A percentile compares a stretch with the other conserved stretches of the same genome.
These are phyloP conservation scores for Cyphellophora europaea DNA, from an alignment of 2,329 filamentous ascomycete species.

Conservation along the genomic window DNA sequence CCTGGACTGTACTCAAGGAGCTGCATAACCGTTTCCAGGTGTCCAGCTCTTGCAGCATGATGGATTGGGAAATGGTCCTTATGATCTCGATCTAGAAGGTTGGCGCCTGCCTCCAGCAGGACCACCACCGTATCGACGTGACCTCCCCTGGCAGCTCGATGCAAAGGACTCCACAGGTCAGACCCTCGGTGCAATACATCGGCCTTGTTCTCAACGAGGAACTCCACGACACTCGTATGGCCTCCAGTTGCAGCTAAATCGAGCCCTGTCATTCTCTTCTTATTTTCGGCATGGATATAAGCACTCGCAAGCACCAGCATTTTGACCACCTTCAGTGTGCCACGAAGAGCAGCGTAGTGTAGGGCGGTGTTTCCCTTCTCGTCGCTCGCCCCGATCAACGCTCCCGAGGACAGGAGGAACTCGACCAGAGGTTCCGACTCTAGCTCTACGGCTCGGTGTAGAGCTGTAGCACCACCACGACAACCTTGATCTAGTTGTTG, in stretches of 20 bases:
- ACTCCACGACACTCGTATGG: conserved; percentile 10
- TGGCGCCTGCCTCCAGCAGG: conserved; percentile 19
- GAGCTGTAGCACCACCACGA: conserved; percentile 16
- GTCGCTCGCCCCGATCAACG: conserved; percentile 17
- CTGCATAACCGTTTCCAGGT: conserved; percentile 7
- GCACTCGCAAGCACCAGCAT: conserved; percentile 12
- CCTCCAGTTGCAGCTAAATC: conserved; percentile 17
- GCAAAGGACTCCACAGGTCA: conserved; percentile 21
- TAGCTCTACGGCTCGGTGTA: conserved; percentile 20
- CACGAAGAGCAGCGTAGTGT: conserved; percentile 14
- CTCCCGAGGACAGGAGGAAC: conserved; percentile 17
- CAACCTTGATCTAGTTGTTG: conserved; percentile 12
- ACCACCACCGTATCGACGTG: conserved; percentile 21
- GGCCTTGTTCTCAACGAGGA: conserved; percentile 18
- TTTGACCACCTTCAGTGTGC: conserved; percentile 10
- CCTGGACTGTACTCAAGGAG: conserved; percentile 13
- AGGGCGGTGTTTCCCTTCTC: conserved; percentile 12
- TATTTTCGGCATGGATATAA: conserved; percentile 11
- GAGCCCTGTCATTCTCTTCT: conserved; percentile 12
- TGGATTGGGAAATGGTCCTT: conserved; percentile 13
- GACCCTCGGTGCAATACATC: conserved; percentile 20
- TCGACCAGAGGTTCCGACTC: conserved; percentile 20
- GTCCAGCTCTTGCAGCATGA: conserved; percentile 15
- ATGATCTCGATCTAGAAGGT: conserved; percentile 19
- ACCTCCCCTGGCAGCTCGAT: conserved; percentile 21